Evolutionary conservation across 192 early-diverging fungal species (phyloP), one percentile per base, ranked within the genome.

Genomic region (Backusella westeae): DNA sequence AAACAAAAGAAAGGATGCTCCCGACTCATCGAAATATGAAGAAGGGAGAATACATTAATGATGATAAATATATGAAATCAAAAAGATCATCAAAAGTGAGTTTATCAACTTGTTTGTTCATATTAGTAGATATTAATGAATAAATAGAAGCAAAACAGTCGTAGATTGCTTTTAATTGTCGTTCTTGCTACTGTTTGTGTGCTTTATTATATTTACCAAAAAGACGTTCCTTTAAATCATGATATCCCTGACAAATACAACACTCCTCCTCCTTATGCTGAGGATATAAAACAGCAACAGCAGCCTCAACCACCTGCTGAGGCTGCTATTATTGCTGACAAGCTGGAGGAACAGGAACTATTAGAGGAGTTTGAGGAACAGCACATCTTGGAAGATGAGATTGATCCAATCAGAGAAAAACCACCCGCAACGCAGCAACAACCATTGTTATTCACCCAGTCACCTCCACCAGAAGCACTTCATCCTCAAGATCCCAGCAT

Each of bases 61-160:
- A 82, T 66, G 81, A 82, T 49, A 82, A 82, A 72, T 82, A 82
- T 17, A 73, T 53, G 35, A 82, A 82, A 36, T 42, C 70, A n/a
- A 67, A 67, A 19, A 71, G 67, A 42, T 59, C 44, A 29, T 69
- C 36, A 41, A 23, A 36, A 67, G 35, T 38, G 19, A 34, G 21
- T 26, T 21, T 75, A 41, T n/a, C 2, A 56, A 6, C 8, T 8
- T 9, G 8, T 21, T 56, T 49, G 12, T 26, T 46, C 35, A 53
- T 49, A 26, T 35, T 35, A 35, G 34, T 56, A 21, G 34, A 10
- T 19, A 41, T 26, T 41, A 41, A 56, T 53, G 21, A 32, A 39
- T 32, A 35, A 6, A 36, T 53, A 78, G 21, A 34, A 23, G 6
- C 63, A 21, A 29, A 56, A 4, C 17, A 44, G 35, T 44, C 21